A percentile compares a stretch with the other conserved stretches of the same genome.
phyloP scores from a whole-genome alignment of 2,329 filamentous ascomycete species.

The Curvularia spicifera region DNA sequence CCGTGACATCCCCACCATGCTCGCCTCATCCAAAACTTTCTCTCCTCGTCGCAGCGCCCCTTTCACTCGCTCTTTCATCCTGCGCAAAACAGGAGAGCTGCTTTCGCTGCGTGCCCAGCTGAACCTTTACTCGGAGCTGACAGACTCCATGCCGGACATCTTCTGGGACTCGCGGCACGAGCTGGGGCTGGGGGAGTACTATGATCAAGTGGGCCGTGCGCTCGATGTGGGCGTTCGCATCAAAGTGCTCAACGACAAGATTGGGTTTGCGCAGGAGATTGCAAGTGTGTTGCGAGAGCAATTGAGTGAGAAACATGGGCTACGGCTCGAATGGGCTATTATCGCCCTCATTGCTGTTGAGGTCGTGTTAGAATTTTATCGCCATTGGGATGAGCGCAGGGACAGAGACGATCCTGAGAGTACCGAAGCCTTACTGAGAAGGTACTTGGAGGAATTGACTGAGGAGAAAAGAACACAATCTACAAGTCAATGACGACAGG shows the following conservation, averaged over 20 bases:
- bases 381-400: slow-evolving; percentile 69
- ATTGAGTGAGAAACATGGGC: slow-evolving; percentile 86
- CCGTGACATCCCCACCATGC: slow-evolving; percentile 76
- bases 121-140: slow-evolving; percentile 96
- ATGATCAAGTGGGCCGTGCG: slow-evolving; percentile 88
- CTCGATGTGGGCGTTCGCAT: slow-evolving; percentile 92
- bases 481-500: neutral
- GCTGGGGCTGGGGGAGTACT: slow-evolving; percentile 89
- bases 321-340: slow-evolving; percentile 92
- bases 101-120: slow-evolving; percentile 87
- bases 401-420: slow-evolving; percentile 53
- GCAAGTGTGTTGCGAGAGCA: slow-evolving; percentile 86
- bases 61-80: slow-evolving; percentile 76
- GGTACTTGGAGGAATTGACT: slow-evolving; percentile 41
- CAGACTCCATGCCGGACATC: slow-evolving; percentile 90
- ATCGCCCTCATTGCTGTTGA: slow-evolving; percentile 93
- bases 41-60: slow-evolving; percentile 34
- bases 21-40: slow-evolving; percentile 69
- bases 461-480: slow-evolving; percentile 8
- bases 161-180: slow-evolving; percentile 95
- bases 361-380: slow-evolving; percentile 82
- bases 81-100: slow-evolving; percentile 92
- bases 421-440: slow-evolving; percentile 49
- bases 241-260: slow-evolving; percentile 90
- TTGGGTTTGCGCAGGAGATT: slow-evolving; percentile 97